Evolutionary conservation across 108 stramenopile species (phyloP), one percentile per base, ranked within the genome.

Genomic region (Chaetoceros tenuissimus): DNA sequence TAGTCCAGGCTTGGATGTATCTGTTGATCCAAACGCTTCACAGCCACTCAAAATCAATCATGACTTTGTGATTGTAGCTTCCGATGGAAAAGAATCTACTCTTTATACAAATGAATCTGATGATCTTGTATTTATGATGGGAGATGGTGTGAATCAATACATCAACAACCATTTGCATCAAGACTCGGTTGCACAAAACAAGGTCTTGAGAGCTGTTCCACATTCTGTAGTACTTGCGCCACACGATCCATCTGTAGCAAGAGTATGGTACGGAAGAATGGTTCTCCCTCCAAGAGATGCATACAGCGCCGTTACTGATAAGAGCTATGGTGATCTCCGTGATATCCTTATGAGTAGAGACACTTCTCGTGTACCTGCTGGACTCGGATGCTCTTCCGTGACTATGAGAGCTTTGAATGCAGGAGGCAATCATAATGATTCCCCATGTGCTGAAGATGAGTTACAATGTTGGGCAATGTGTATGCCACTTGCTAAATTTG

Each of bases 181-280:
- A 3, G 53, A 53, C 8, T 24, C 27, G 3, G 5, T 7, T 1
- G 54, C 31, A 20, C 8, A 24, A 13, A 24, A 43, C 17, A 60
- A 3, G 27, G 23, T 1, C 3, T 77, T 92, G 1, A 78, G 78
- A 28, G 85, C 85, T 19, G 57, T 78, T 29, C 91, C 91, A 25
- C 87, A 88, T 62, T 79, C 80, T 8, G 19, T 80, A 21, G 2
- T 27, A 26, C 65, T 78, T 68, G 59, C 72, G 19, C 7, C 3
- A 21, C 51, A 63, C 5, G 53, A 28, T 0, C 20, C 23, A 29
- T 44, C 16, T 46, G 20, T n/a, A 3, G 55, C 68, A 46, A 82
- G 91, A 17, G 72, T 84, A 22, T 92, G 91, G 91, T 88, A 84
- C 57, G 91, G 91, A 1, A 78, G 84, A 29, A 92, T 92, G 91